Percentiles rank a stretch among this genome's conserved stretches.
Conservation (phyloP, 2,329 filamentous ascomycete species). For the Sporothrix brasiliensis region DNA sequence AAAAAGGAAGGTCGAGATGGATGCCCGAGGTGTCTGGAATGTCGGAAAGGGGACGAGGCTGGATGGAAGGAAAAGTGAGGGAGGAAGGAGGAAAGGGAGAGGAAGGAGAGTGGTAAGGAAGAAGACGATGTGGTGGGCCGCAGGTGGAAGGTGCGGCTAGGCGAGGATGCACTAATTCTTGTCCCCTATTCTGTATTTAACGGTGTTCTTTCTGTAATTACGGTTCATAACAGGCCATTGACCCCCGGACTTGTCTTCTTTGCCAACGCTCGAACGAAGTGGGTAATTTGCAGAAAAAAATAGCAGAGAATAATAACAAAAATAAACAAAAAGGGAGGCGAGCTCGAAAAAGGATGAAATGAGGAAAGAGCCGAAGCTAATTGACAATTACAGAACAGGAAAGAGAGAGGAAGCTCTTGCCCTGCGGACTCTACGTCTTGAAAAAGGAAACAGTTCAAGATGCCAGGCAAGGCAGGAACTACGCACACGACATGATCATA, state of each 20-base stretch:
- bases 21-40: slow-evolving; percentile 19
- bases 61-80: slow-evolving; percentile 20
- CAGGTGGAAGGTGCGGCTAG: slow-evolving; percentile 26
- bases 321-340: slow-evolving; percentile 24
- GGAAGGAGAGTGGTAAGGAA: neutral
- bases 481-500: neutral
- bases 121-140: slow-evolving; percentile 19
- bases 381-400: neutral
- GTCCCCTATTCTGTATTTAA: slow-evolving; percentile 16
- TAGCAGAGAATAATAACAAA: slow-evolving; percentile 24
- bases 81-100: slow-evolving; percentile 3
- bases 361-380: neutral
- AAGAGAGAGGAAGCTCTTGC: slow-evolving; percentile 21
- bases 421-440: neutral
- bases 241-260: slow-evolving; percentile 32
- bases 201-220: slow-evolving; percentile 14
- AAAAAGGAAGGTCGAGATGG: slow-evolving; percentile 21
- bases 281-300: slow-evolving; percentile 26
- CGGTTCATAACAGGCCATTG: slow-evolving; percentile 14
- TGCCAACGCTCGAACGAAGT: slow-evolving; percentile 6
- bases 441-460: neutral
- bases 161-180: slow-evolving; percentile 16
- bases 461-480: neutral
- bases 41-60: slow-evolving; percentile 14
- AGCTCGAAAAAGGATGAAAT: slow-evolving; percentile 1